Base-by-base conservation (phyloP, 805 yeast species). In the Monosporozyma yasuniensis region DNA sequence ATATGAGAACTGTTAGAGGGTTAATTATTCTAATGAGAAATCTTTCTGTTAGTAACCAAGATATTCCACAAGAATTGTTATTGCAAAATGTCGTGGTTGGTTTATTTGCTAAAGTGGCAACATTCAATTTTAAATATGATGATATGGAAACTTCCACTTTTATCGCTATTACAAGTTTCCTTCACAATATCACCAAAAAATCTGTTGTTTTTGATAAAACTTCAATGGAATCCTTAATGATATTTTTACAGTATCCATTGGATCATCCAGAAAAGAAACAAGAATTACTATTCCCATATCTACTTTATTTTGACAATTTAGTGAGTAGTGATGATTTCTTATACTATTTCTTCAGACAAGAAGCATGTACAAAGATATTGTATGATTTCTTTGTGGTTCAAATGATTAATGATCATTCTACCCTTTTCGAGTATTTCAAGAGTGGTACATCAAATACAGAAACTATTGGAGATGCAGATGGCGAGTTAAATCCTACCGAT, bases 1-100 rank as follows among this genome's bases (percentile, higher is more conserved):
- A 57, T 42, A 21, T 65, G 6, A 63, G 83, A 42, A 53, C 72
- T 2, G 49, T 74, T 3, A 65, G 83, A 56, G 84, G 81, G 1
- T 54, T 72, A 0, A 49, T 78, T 1, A 53, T 80, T n/a, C 49
- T 79, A n/a, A 63, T 72, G 27, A 63, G 84, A 52, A 79, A 78
- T 55, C 54, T 77, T 22, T 68, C 73, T 1, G 70, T 68, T 1
- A 54, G 61, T 35, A 65, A 67, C 37, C 63, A 67, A 28, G 57
- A 51, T 4, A 47, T 60, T 4, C 65, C 72, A 4, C 66, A 61
- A 46, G 52, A 54, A 1, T 32, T 62, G 14, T 47, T 50, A 30
- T 30, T 61, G 2, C 63, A 58, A 27, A 55, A 59, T 16, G 44
- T 44, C 7, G 51, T 53, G 14, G 39, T 58, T 10, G 43, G 41